phyloP scores from a whole-genome alignment of 2,329 filamentous ascomycete species.

The Fusarium keratoplasticum region DNA sequence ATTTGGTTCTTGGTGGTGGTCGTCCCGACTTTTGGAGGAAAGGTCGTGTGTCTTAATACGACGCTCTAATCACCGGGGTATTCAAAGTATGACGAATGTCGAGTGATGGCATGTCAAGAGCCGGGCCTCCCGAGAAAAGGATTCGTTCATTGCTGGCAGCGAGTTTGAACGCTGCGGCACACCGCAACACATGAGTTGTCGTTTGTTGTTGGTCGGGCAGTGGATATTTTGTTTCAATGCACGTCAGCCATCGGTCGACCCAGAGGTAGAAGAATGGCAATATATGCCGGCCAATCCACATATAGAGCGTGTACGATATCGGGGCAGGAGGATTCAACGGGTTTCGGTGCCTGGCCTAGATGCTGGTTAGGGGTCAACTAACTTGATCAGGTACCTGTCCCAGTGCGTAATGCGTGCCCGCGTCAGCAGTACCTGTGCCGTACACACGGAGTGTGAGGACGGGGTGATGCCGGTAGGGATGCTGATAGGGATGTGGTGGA shows the following conservation, averaged over 20 bases:
- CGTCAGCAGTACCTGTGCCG: constrained; percentile 35
- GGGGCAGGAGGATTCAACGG: background rate
- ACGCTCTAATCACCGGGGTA: constrained; percentile 34
- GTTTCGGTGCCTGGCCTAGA: constrained; percentile 15
- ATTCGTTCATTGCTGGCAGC: constrained; percentile 3
- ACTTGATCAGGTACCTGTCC: constrained; percentile 16
- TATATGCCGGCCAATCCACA: constrained; percentile 11
- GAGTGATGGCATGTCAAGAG: constrained; percentile 14
- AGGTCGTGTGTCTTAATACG: constrained; percentile 30
- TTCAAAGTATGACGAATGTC: constrained; percentile 10
- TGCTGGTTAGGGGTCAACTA: constrained; percentile 10
- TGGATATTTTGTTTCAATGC: constrained; percentile 6
- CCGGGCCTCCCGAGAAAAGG: background rate
- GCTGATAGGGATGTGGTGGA: constrained; percentile 36
- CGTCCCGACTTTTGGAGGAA: constrained; percentile 11
- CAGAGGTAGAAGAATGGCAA: constrained; percentile 5
- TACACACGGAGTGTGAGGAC: constrained; percentile 21
- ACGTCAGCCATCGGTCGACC: constrained; percentile 1
- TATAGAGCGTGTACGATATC: constrained; percentile 16
- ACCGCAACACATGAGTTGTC: constrained; percentile 1
- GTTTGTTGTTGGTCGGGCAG: constrained; percentile 7
- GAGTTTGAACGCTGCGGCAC: background rate
- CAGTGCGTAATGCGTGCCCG: constrained; percentile 13
- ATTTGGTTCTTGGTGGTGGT: constrained; percentile 34
- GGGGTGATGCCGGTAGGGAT: constrained; percentile 37